These are phyloP conservation scores for Udeniomyces megalosporus DNA, from an alignment of 768 basidiomycete species.

Conservation along the genomic window DNA sequence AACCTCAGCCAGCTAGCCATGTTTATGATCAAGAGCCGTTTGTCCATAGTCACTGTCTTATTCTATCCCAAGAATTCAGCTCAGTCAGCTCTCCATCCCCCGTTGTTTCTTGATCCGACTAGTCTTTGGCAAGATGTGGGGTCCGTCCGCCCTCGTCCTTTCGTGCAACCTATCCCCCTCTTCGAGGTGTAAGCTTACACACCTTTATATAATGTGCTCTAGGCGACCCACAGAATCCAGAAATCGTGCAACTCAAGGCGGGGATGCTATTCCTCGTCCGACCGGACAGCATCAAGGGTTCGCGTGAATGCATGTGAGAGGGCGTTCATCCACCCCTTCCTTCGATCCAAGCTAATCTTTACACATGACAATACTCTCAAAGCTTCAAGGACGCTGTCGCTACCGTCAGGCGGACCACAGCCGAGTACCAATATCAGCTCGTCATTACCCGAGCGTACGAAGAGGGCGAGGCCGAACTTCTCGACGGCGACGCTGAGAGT, in stretches of 20 bases:
- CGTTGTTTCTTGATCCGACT: background rate
- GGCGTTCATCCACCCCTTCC: background rate
- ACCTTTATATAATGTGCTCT: constrained; percentile 15
- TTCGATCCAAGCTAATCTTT: background rate
- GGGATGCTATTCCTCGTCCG: constrained; percentile 84
- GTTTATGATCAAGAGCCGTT: constrained; percentile 73
- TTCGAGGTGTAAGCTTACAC: too few species aligned
- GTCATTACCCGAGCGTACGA: constrained; percentile 94
- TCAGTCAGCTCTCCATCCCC: constrained; percentile 16
- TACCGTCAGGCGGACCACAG: constrained; percentile 60
- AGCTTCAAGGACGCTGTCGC: constrained; percentile 94
- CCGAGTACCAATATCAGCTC: constrained; percentile 63
- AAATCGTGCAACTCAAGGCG: constrained; percentile 82
- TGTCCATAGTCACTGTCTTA: constrained; percentile 10
- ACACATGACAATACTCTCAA: constrained; percentile 3
- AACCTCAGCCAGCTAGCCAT: constrained; percentile 32
- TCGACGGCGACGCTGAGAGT: constrained; percentile 64
- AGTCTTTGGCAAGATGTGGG: constrained; percentile 91
- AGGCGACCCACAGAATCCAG: constrained; percentile 89
- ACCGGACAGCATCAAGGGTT: constrained; percentile 76
- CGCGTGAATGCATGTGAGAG: constrained; percentile 90
- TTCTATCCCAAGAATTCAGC: constrained; percentile 29
- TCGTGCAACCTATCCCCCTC: background rate
- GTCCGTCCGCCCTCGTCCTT: constrained; percentile 38
- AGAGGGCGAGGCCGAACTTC: constrained; percentile 83